These are phyloP conservation scores for Aspergillus intermedius DNA, from an alignment of 2,329 filamentous ascomycete genomes.

Conservation along the genomic window DNA sequence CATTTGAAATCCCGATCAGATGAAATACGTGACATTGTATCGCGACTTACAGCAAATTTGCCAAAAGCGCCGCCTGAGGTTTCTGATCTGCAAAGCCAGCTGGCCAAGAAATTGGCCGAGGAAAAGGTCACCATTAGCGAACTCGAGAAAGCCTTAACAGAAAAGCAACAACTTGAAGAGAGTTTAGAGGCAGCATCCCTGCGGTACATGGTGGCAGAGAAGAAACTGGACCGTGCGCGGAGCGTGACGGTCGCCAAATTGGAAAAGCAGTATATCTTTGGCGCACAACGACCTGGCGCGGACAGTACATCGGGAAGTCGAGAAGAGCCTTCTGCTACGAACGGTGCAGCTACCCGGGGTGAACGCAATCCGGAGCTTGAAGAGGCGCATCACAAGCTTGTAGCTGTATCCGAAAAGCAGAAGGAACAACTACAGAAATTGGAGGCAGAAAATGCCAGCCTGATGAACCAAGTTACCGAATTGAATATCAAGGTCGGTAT, in stretches of 20 bases:
- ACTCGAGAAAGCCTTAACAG: conserved; percentile 65
- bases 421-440: conserved; percentile 81
- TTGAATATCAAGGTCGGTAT: conserved; percentile 52
- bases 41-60: conserved; percentile 55
- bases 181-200: conserved; percentile 82
- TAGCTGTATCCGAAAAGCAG: conserved; percentile 70
- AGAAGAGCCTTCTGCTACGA: conserved; percentile 47
- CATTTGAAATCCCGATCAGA: conserved; percentile 72
- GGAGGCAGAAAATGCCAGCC: conserved; percentile 65
- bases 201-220: conserved; percentile 90
- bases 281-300: conserved; percentile 47
- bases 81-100: conserved; percentile 63
- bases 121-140: conserved; percentile 78
- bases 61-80: conserved; percentile 57
- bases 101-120: conserved; percentile 67
- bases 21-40: conserved; percentile 67
- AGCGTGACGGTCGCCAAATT: conserved; percentile 86
- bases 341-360: conserved; percentile 48
- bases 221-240: conserved; percentile 82
- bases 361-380: conserved; percentile 62
- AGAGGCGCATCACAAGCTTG: conserved; percentile 68
- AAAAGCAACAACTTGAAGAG: conserved; percentile 79
- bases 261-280: conserved; percentile 78
- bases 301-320: conserved; percentile 45
- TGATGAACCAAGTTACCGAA: conserved; percentile 73